These are phyloP conservation scores for Immersiporthe knoxdaviesiana DNA, from an alignment of 2,329 filamentous ascomycete genomes.

Conservation along the genomic window DNA sequence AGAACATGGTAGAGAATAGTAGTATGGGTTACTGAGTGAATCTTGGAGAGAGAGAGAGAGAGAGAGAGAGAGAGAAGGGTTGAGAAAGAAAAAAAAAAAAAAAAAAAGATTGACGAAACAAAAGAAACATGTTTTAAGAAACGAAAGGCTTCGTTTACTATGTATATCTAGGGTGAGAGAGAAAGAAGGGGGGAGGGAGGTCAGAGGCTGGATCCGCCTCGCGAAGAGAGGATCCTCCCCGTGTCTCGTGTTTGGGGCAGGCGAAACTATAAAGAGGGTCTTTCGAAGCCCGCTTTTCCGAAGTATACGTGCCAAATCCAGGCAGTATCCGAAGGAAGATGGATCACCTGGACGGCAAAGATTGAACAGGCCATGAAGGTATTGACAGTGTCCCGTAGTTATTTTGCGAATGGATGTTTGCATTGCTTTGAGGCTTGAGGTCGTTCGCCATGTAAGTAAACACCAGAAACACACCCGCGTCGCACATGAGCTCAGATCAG, in stretches of 20 bases:
- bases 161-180: not conserved
- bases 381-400: not conserved
- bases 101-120: not conserved
- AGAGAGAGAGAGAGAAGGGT: too few species aligned
- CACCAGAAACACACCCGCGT: too few species aligned
- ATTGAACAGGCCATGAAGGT: not conserved
- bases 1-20: slow-evolving; percentile 11
- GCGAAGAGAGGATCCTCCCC: not conserved
- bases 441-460: not conserved
- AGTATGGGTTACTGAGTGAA: not conserved
- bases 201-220: not conserved
- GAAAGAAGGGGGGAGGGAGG: not conserved
- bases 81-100: not conserved
- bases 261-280: slow-evolving; percentile 11
- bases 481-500: too few species aligned
- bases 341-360: not conserved
- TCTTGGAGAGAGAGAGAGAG: not conserved
- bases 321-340: not conserved
- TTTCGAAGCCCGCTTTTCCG: not conserved
- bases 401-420: not conserved
- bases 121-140: not conserved
- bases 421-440: not conserved
- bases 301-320: not conserved
- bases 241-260: not conserved
- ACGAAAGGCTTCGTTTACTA: not conserved